phyloP scores from a whole-genome alignment of 2,329 filamentous ascomycete genomes.

The Cladorrhinum sp. region DNA sequence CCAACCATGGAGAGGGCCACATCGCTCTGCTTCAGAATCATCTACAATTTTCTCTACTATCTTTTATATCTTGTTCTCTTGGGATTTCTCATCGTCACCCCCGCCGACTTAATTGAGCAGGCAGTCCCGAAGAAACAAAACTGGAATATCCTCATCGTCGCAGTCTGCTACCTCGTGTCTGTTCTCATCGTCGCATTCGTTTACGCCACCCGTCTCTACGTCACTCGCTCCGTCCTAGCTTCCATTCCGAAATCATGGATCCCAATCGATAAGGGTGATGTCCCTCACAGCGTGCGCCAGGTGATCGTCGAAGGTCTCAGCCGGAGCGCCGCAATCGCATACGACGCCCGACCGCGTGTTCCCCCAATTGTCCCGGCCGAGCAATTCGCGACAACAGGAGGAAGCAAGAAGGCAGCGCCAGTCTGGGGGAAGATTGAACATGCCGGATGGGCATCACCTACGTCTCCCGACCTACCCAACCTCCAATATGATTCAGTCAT shows the following conservation, averaged over 20 bases:
- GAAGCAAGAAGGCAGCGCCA: background rate
- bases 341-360: slow-evolving; percentile 69
- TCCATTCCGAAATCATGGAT: slow-evolving; percentile 85
- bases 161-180: slow-evolving; percentile 71
- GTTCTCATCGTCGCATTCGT: slow-evolving; percentile 68
- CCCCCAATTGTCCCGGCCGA: slow-evolving; percentile 17
- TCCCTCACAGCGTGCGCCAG: slow-evolving; percentile 69
- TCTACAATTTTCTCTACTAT: slow-evolving; percentile 77
- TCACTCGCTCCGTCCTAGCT: slow-evolving; percentile 73
- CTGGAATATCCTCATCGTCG: slow-evolving; percentile 81
- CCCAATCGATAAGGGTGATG: slow-evolving; percentile 80
- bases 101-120: slow-evolving; percentile 77
- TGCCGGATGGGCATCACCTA: slow-evolving; percentile 82
- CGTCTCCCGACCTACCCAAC: slow-evolving; percentile 68
- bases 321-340: slow-evolving; percentile 77
- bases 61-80: slow-evolving; percentile 71
- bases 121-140: slow-evolving; percentile 63
- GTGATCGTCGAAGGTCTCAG: slow-evolving; percentile 72
- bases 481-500: slow-evolving; percentile 83
- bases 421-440: slow-evolving; percentile 85
- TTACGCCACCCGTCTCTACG: slow-evolving; percentile 81
- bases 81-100: slow-evolving; percentile 73
- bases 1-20: slow-evolving; percentile 41
- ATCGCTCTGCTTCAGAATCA: slow-evolving; percentile 67
- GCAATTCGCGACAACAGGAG: slow-evolving; percentile 6